Conservation (phyloP, 2,329 filamentous ascomycete genomes). For the Venturia oleaginea region DNA sequence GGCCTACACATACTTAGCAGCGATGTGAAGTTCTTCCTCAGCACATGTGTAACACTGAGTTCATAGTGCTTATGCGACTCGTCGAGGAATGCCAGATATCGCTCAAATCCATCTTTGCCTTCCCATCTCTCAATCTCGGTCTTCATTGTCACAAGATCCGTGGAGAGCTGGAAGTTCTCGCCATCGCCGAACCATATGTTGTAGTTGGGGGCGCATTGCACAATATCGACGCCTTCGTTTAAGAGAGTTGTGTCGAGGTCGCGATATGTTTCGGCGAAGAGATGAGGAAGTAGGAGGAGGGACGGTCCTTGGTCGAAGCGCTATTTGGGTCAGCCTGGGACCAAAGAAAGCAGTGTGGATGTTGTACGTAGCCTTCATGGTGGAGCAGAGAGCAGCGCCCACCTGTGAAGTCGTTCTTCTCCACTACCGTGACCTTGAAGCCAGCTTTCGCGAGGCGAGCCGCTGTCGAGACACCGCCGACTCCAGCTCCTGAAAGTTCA, state of each 20-base stretch:
- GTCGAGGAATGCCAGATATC: conserved; percentile 57
- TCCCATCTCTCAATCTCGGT: conserved; percentile 63
- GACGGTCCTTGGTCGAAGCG: conserved; percentile 72
- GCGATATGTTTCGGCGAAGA: conserved; percentile 60
- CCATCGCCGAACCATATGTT: conserved; percentile 64
- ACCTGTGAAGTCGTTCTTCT: conserved; percentile 66
- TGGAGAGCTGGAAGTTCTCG: conserved; percentile 52
- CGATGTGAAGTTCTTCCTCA: conserved; percentile 58
- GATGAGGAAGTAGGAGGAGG: conserved; percentile 59
- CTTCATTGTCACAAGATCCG: conserved; percentile 64
- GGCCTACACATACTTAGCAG: conserved; percentile 49
- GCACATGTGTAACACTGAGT: conserved; percentile 54
- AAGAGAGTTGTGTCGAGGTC: conserved; percentile 60
- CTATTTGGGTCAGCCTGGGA: conserved; percentile 22
- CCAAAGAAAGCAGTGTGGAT: not conserved
- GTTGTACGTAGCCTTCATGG: conserved; percentile 45
- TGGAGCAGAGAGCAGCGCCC: conserved; percentile 61
- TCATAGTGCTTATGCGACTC: conserved; percentile 65
- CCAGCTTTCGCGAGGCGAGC: conserved; percentile 63
- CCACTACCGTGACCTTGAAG: conserved; percentile 64
- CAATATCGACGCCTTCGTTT: conserved; percentile 55
- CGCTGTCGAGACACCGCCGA: conserved; percentile 62
- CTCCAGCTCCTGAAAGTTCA: conserved; percentile 49
- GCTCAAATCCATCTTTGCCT: conserved; percentile 58
- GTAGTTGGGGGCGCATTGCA: conserved; percentile 70